Evolutionary conservation across 176 grass and related monocot species (phyloP).

Genomic region (Eremochloa ophiuroides): DNA sequence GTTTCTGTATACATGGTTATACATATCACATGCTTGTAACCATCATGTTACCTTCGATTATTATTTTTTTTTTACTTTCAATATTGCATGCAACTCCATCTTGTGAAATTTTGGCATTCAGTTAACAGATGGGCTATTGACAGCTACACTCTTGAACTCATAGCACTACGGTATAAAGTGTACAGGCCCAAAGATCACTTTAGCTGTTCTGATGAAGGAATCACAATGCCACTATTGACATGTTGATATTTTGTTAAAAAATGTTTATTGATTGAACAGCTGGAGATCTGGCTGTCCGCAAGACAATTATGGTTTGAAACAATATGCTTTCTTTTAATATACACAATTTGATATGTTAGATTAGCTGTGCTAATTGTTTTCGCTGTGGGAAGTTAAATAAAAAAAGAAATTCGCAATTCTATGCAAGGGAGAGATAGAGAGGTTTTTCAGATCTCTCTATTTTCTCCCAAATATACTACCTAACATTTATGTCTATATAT

Average conservation of each 20-base stretch:
- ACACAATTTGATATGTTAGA: slow-evolving; percentile 1
- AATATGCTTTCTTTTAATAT: not conserved
- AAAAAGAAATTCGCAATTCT: not conserved
- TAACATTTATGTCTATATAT: not conserved
- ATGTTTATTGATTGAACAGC: not conserved
- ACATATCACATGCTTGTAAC: not conserved
- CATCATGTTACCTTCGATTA: not conserved
- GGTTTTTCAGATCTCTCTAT: not conserved
- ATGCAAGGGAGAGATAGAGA: not conserved
- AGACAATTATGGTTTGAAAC: not conserved
- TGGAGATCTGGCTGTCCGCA: not conserved
- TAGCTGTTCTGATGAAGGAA: not conserved
- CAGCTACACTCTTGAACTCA: not conserved
- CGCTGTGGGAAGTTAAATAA: not conserved
- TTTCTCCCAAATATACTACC: not conserved
- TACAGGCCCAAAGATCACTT: not conserved
- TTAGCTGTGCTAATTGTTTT: not conserved
- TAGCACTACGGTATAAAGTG: not conserved
- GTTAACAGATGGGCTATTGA: not conserved
- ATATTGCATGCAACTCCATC: not conserved
- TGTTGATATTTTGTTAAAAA: slow-evolving; percentile 6
- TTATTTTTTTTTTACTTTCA: not conserved
- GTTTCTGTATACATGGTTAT: not conserved
- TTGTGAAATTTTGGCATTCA: not conserved
- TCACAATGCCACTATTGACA: not conserved